These are phyloP conservation scores for Rugonectria rugulosa DNA, from an alignment of 2,329 filamentous ascomycete species.

Conservation along the genomic window DNA sequence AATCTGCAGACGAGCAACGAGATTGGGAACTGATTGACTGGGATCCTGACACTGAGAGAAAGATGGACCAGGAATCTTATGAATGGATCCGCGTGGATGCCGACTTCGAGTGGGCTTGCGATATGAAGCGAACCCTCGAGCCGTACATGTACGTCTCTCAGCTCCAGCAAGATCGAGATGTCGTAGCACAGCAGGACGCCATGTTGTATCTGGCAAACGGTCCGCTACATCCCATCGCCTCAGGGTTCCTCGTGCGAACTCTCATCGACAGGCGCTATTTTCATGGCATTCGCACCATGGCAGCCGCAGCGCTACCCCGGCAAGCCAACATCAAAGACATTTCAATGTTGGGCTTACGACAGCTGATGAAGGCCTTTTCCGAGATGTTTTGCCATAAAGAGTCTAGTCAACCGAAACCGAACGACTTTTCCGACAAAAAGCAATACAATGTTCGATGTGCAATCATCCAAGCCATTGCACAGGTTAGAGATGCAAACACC, in stretches of 20 bases:
- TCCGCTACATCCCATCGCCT: slow-evolving; percentile 80
- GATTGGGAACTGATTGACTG: slow-evolving; percentile 90
- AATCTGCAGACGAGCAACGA: slow-evolving; percentile 79
- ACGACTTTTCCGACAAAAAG: slow-evolving; percentile 89
- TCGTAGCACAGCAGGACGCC: slow-evolving; percentile 84
- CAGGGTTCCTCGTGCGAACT: slow-evolving; percentile 88
- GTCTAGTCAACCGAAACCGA: slow-evolving; percentile 81
- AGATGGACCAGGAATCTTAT: slow-evolving; percentile 95
- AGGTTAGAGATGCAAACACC: slow-evolving; percentile 72
- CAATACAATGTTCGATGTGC: slow-evolving; percentile 85
- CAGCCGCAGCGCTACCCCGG: slow-evolving; percentile 78
- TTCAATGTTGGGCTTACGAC: slow-evolving; percentile 80
- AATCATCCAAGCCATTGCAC: slow-evolving; percentile 81
- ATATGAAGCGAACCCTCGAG: slow-evolving; percentile 81
- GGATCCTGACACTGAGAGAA: slow-evolving; percentile 85
- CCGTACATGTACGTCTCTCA: slow-evolving; percentile 99
- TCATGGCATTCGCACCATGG: slow-evolving; percentile 88
- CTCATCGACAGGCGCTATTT: slow-evolving; percentile 93
- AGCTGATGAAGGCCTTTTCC: slow-evolving; percentile 85
- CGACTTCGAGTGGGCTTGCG: slow-evolving; percentile 97
- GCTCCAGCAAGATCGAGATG: slow-evolving; percentile 94
- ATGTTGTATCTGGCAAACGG: slow-evolving; percentile 75
- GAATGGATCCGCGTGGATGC: slow-evolving; percentile 99
- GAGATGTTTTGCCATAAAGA: slow-evolving; percentile 86
- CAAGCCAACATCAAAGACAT: slow-evolving; percentile 73